Percentiles rank a stretch among this genome's conserved stretches.
Evolutionary conservation across 352 stramenopile genomes (phyloP).

Genomic region (Pythium graminicola): DNA sequence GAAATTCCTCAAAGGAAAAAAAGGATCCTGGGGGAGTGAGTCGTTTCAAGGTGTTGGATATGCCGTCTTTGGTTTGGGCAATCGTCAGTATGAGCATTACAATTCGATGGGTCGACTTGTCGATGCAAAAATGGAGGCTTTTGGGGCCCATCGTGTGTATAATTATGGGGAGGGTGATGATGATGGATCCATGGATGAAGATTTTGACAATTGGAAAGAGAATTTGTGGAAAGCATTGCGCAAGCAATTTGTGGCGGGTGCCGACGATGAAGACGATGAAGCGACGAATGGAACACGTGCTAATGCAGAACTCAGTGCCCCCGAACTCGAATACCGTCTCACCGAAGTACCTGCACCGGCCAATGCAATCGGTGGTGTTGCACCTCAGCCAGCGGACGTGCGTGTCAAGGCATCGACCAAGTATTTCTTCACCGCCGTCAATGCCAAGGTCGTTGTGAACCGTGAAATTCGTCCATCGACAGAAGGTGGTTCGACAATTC

Average conservation of each 20-base stretch:
- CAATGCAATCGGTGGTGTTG: slow-evolving; percentile 8
- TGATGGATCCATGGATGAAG: slow-evolving; percentile 90
- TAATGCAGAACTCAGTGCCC: slow-evolving; percentile 25
- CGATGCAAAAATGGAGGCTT: slow-evolving; percentile 79
- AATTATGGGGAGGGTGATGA: slow-evolving; percentile 95
- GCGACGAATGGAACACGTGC: neutral
- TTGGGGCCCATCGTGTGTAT: slow-evolving; percentile 83
- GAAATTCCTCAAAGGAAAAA: slow-evolving; percentile 83
- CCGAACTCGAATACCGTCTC: slow-evolving; percentile 55
- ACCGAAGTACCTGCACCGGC: slow-evolving; percentile 34
- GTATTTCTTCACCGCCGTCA: slow-evolving; percentile 86
- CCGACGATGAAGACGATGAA: slow-evolving; percentile 20
- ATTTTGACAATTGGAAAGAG: slow-evolving; percentile 95
- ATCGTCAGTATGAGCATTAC: slow-evolving; percentile 98
- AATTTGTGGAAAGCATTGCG: slow-evolving; percentile 78
- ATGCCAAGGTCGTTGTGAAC: slow-evolving; percentile 82
- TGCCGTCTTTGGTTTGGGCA: slow-evolving; percentile 97
- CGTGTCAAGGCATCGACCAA: slow-evolving; percentile 79
- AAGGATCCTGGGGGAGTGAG: slow-evolving; percentile 15
- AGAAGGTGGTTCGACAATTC: slow-evolving; percentile 77
- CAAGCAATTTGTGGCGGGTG: slow-evolving; percentile 48
- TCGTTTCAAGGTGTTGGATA: slow-evolving; percentile 73
- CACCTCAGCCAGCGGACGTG: slow-evolving; percentile 19
- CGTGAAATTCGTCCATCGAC: slow-evolving; percentile 84
- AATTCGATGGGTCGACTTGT: slow-evolving; percentile 94